Conservation (phyloP, 345 rosid species). For the Salix arbutifolia region DNA sequence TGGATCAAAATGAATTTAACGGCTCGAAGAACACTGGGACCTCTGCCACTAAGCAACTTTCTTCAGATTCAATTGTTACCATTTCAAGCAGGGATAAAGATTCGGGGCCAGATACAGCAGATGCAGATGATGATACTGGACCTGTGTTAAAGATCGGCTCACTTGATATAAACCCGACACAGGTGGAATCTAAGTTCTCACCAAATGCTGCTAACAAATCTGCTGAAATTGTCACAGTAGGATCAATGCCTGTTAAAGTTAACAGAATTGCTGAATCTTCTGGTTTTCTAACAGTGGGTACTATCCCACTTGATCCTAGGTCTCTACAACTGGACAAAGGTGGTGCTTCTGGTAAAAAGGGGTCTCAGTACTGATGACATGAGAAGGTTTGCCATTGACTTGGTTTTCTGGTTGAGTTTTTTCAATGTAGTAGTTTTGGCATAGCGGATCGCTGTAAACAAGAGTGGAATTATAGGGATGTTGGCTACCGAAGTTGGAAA, state of each 20-base stretch:
- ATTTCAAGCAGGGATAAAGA: constrained; percentile 14
- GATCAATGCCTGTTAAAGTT: constrained; percentile 71
- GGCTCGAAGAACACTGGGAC: constrained; percentile 18
- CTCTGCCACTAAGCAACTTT: constrained; percentile 12
- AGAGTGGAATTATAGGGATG: background rate
- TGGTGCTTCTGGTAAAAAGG: constrained; percentile 16
- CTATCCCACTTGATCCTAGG: constrained; percentile 58
- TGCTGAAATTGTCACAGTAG: constrained; percentile 45
- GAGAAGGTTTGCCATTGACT: constrained; percentile 8
- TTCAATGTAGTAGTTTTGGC: background rate
- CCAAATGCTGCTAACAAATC: constrained; percentile 9
- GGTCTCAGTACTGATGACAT: constrained; percentile 5
- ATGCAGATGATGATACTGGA: constrained; percentile 15
- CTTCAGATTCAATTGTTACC: constrained; percentile 13
- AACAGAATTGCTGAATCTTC: constrained; percentile 46
- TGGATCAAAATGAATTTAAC: constrained; percentile 11
- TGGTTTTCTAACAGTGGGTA: constrained; percentile 48
- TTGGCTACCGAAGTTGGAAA: background rate
- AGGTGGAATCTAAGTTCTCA: constrained; percentile 14
- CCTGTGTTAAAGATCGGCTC: constrained; percentile 33
- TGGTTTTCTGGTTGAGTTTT: background rate
- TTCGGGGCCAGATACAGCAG: constrained; percentile 11
- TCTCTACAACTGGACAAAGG: constrained; percentile 34
- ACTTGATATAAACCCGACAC: constrained; percentile 33
- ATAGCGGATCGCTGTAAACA: constrained; percentile 3